Percentiles rank a stretch among this genome's conserved stretches.
Conservation (phyloP, 73 alveolate species). For the Durusdinium trenchii region DNA sequence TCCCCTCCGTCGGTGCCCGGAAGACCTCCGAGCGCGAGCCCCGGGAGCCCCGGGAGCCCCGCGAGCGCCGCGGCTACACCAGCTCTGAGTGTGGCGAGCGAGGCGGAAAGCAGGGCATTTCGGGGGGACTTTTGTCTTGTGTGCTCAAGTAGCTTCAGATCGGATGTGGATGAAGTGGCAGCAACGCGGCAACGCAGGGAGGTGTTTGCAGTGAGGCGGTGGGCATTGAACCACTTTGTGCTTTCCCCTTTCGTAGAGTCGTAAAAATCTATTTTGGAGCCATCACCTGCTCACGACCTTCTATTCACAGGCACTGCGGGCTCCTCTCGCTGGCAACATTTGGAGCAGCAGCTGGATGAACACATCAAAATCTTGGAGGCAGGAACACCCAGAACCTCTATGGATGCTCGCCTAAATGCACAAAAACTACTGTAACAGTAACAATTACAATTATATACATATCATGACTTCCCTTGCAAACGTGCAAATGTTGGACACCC, state of each 20-base stretch:
- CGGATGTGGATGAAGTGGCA: no score
- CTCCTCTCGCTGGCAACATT: constrained; percentile 67
- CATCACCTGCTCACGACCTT: no score
- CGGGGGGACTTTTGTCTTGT: no score
- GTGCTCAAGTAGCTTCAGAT: no score
- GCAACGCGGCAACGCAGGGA: background rate
- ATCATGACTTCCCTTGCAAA: no score
- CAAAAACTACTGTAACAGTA: no score
- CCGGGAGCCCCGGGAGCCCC: no score
- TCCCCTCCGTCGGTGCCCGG: background rate
- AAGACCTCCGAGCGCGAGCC: constrained; percentile 32
- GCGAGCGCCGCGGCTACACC: constrained; percentile 11
- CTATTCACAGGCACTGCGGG: background rate
- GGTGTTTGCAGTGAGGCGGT: background rate
- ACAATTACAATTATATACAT: no score
- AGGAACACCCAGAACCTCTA: no score
- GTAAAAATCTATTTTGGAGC: background rate
- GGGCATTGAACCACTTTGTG: background rate
- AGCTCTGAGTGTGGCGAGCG: background rate
- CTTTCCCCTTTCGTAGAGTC: background rate
- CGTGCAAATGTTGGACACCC: no score
- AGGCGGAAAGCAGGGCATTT: background rate
- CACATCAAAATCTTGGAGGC: constrained; percentile 80
- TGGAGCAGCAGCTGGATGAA: constrained; percentile 92
- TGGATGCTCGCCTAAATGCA: background rate